Percentiles rank a stretch among this genome's conserved stretches.
Conservation (phyloP, 1,284 basidiomycete genomes). For the Irpex rosettiformis region DNA sequence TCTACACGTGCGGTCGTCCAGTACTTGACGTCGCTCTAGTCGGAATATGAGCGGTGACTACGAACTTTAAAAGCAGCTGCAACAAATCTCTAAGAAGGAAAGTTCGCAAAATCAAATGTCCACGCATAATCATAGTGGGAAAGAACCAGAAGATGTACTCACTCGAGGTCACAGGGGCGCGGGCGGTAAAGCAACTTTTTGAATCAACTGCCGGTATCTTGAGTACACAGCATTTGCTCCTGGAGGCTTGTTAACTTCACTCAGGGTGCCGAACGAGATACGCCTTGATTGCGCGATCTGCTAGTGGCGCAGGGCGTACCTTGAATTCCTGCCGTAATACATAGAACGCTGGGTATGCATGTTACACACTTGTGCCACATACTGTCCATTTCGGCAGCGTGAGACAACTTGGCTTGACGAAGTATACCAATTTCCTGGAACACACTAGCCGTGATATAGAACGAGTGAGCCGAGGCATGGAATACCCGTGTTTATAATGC, state of each 20-base stretch:
- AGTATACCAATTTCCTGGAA: not conserved
- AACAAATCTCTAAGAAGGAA: not conserved
- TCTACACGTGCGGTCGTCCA: not conserved
- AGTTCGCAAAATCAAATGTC: not conserved
- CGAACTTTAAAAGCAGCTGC: not conserved
- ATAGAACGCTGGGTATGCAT: not conserved
- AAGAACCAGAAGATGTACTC: not conserved
- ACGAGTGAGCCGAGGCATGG: not conserved
- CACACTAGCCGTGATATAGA: not conserved
- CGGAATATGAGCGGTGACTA: not conserved
- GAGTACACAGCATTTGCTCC: not conserved
- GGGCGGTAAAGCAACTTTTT: not conserved
- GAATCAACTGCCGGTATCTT: not conserved
- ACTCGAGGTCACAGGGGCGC: not conserved
- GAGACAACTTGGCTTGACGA: not conserved
- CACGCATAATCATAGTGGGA: not conserved
- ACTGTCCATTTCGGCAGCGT: not conserved
- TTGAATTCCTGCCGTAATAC: not conserved
- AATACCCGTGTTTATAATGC: not conserved
- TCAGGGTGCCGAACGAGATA: not conserved
- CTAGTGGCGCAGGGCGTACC: not conserved
- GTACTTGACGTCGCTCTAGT: not conserved
- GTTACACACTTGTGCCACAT: not conserved
- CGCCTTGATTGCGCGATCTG: not conserved
- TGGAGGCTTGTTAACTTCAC: not conserved